A percentile compares a stretch with the other conserved stretches of the same genome.
These are phyloP conservation scores for Zopfia rhizophila DNA, from an alignment of 2,329 filamentous ascomycete species.

Conservation along the genomic window DNA sequence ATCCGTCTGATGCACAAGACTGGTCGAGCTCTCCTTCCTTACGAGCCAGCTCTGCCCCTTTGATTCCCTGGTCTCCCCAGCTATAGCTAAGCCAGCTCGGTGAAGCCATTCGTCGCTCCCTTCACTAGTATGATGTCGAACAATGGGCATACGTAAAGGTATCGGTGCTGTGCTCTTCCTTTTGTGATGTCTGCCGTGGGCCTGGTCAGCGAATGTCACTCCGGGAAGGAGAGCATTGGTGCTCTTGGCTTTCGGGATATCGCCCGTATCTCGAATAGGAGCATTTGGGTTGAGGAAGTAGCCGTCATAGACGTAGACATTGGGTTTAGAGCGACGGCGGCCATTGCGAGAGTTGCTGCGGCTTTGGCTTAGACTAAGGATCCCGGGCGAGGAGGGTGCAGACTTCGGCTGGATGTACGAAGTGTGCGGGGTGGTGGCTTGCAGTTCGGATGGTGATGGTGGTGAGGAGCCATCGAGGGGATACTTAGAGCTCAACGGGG, in stretches of 20 bases:
- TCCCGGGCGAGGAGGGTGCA: constrained; percentile 60
- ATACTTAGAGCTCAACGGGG: constrained; percentile 66
- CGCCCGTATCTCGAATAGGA: constrained; percentile 36
- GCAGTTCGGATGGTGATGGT: constrained; percentile 42
- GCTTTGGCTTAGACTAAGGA: constrained; percentile 55
- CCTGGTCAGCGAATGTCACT: constrained; percentile 39
- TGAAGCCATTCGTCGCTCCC: constrained; percentile 66
- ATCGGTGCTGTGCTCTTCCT: constrained; percentile 44
- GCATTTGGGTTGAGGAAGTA: constrained; percentile 41
- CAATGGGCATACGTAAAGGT: constrained; percentile 35
- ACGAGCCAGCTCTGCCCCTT: constrained; percentile 72
- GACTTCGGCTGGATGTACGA: constrained; percentile 62
- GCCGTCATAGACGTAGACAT: constrained; percentile 41
- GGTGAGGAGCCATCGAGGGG: constrained; percentile 57
- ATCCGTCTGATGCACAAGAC: constrained; percentile 56
- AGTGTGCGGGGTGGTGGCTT: constrained; percentile 43
- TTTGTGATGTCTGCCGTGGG: constrained; percentile 32
- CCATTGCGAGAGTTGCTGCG: constrained; percentile 50
- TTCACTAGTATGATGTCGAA: constrained; percentile 44
- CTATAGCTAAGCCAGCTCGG: constrained; percentile 66
- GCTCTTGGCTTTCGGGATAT: constrained; percentile 60
- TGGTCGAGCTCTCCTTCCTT: constrained; percentile 66
- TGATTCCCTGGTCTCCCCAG: constrained; percentile 66
- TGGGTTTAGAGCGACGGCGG: constrained; percentile 36
- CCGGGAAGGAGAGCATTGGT: constrained; percentile 52